Evolutionary conservation across 2,329 filamentous ascomycete species (phyloP).

Genomic region (Pseudogymnoascus sp.): DNA sequence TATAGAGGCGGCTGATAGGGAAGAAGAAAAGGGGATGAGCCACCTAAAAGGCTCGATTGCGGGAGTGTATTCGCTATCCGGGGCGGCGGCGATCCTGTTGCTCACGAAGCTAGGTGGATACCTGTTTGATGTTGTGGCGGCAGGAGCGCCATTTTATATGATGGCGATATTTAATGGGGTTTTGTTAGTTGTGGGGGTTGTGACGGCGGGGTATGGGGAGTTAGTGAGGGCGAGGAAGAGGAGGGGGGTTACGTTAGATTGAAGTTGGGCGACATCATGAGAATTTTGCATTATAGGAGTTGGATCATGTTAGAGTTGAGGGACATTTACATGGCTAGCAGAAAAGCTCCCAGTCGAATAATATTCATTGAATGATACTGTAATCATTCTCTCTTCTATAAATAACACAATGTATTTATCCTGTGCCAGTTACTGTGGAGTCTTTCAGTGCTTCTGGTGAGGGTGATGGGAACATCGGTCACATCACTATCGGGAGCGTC

Average conservation of each 20-base stretch:
- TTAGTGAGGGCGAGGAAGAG: conserved; percentile 13
- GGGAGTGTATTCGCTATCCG: conserved; percentile 85
- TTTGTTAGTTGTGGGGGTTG: conserved; percentile 46
- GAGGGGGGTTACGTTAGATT: not conserved
- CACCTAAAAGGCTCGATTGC: conserved; percentile 86
- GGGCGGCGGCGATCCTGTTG: conserved; percentile 80
- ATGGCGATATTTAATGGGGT: conserved; percentile 82
- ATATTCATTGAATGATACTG: no score
- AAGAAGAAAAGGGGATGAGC: conserved; percentile 32
- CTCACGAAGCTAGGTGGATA: conserved; percentile 86
- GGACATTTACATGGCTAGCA: not conserved
- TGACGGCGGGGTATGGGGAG: conserved; percentile 25
- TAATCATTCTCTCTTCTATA: no score
- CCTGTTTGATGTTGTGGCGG: conserved; percentile 69
- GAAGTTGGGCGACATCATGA: not conserved
- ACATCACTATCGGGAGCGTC: not conserved
- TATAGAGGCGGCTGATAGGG: conserved; percentile 3
- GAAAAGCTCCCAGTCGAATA: no score
- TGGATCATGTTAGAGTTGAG: no score
- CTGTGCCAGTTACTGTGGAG: not conserved
- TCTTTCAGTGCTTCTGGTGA: conserved; percentile 5
- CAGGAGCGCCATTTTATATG: conserved; percentile 83
- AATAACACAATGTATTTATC: not conserved
- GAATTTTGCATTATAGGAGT: not conserved
- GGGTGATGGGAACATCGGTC: not conserved